Base-by-base conservation (phyloP, 2,329 filamentous ascomycete genomes). In the Talaromyces sp. region DNA sequence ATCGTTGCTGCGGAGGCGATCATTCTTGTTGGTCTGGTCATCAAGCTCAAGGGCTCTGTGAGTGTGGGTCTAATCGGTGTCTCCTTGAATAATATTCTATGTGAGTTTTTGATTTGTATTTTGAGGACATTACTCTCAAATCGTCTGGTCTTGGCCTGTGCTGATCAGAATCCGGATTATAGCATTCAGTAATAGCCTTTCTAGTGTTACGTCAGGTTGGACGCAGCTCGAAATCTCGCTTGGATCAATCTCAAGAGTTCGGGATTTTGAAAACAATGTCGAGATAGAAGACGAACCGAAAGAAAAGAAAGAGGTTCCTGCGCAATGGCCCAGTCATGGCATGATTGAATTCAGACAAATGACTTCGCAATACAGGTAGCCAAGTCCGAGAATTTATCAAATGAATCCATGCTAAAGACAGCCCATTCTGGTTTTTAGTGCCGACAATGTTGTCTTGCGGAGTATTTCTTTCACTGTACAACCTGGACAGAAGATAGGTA, bases 171-270 rank as follows among this genome's bases (percentile, higher is more conserved):
- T 6, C 40, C 19, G 2, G 33, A 22, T 5, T 39, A 5, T 37
- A 55, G 53, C 53, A 10, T 55, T 55, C 31, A 46, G 53, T 39
- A 36, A 15, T 19, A 55, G 53, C 28, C 65, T 82, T 39, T 75
- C 75, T 36, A 62, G 75, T 5, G 66, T 81, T 15, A 73, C 81
- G 25, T 66, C 71, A 25, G 75, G 72, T 33, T 84, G 81, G 80
- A 83, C 81, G 0, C 69, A 74, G 15, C 69, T 84, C 2, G 82
- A 85, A 63, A 84, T 80, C 0, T 77, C 77, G 13, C 74, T 85
- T 37, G 82, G 81, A 9, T 80, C 81, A 2, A 75, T 85, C n/a
- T 71, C 77, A 1, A 73, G 82, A 19, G 75, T 84, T 59, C 80
- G 79, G 62, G 75, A 75, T 6, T 83, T 83, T 40, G 72, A 50